Base-by-base conservation (phyloP, 1,284 basidiomycete genomes). In the Ganoderma lucidum region DNA sequence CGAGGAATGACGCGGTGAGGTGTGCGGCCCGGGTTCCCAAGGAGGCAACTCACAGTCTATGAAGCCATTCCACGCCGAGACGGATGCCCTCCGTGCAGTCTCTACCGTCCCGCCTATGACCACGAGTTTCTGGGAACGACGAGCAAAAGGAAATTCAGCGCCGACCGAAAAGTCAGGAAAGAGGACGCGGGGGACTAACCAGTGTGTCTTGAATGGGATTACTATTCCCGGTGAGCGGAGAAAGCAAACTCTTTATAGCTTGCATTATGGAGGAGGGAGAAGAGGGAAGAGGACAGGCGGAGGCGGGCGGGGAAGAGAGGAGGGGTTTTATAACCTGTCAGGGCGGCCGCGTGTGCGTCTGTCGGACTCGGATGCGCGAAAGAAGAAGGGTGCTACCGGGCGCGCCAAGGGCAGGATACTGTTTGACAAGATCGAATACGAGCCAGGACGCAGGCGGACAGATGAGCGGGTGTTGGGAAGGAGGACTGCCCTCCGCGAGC, bases 1-100 rank as follows among this genome's bases (percentile, higher is more conserved):
- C 42, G 45, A 67, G 39, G 45, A 51, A 9, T 65, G 64, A 53
- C 62, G 60, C 56, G 53, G 55, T 66, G 37, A 69, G 65, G 51
- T 60, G 66, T 60, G 62, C 62, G 67, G 45, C 53, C 58, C 19
- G 53, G 58, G 32, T 66, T 56, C n/a, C 37, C 30, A 12, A n/a
- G 28, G 63, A 56, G 63, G 12, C 55, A 28, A 79, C 90, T 76
- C 78, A 94, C 93, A 95, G 78, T 95, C 93, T 15, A 95, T 87
- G 77, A 95, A 94, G 39, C 93, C 92, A 79, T 91, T 94, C 93
- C 93, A 95, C 15, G 92, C 93, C 15, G 92, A 93, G 45, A 93
- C 84, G 9, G 92, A 94, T 30, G 77, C 80, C 62, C 78, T 71
- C 58, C 78, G 71, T 17, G 79, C 78, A 23, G 79, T 80, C 71